phyloP scores from a whole-genome alignment of 495 filamentous ascomycete species.

The Aspergillus sclerotioniger region DNA sequence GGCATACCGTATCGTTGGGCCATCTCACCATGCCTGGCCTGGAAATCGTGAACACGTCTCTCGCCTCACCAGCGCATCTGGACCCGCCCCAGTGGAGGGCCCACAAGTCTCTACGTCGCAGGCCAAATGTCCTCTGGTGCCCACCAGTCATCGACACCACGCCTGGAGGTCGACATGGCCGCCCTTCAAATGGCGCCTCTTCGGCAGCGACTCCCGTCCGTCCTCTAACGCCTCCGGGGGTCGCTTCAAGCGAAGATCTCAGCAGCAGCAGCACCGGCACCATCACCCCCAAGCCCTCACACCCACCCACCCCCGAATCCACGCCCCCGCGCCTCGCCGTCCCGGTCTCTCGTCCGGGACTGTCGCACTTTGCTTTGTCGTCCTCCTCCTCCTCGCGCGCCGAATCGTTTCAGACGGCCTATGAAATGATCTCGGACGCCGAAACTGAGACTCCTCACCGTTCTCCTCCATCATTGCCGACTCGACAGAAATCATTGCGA shows the following conservation, averaged over 20 bases:
- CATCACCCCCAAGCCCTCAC: slow-evolving; percentile 48
- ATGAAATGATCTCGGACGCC: slow-evolving; percentile 61
- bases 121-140: slow-evolving; percentile 26
- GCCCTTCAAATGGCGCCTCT: slow-evolving; percentile 13
- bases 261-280: slow-evolving; percentile 22
- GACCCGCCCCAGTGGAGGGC: slow-evolving; percentile 40
- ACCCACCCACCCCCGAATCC: slow-evolving; percentile 71
- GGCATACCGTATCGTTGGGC: slow-evolving; percentile 15
- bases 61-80: slow-evolving; percentile 28
- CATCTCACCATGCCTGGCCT: slow-evolving; percentile 38
- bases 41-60: slow-evolving; percentile 31
- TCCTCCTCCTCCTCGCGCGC: slow-evolving; percentile 52
- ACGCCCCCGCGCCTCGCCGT: slow-evolving; percentile 60
- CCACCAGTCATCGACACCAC: slow-evolving; percentile 27
- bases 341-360: slow-evolving; percentile 42
- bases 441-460: slow-evolving; percentile 53
- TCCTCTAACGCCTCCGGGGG: slow-evolving; percentile 42
- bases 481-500: slow-evolving; percentile 30
- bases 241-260: slow-evolving; percentile 23
- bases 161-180: slow-evolving; percentile 25
- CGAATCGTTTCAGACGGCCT: slow-evolving; percentile 73
- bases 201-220: slow-evolving; percentile 30
- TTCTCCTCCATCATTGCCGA: slow-evolving; percentile 33
- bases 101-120: slow-evolving; percentile 47
- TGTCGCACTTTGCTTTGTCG: slow-evolving; percentile 29